Conservation (phyloP, 1,284 basidiomycete species). For the Pterula multifida region DNA sequence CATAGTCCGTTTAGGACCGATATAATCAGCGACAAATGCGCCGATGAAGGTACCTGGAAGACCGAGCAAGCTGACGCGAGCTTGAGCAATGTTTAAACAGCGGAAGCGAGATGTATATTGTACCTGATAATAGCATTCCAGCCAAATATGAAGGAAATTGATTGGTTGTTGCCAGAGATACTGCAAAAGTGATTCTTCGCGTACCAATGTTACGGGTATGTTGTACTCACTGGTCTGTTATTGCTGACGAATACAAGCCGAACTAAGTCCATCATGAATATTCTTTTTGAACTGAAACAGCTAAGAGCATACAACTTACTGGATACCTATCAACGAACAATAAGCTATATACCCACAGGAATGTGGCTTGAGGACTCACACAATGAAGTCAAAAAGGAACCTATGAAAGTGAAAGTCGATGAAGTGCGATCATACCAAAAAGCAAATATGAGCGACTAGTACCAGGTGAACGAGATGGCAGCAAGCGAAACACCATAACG, state of each 20-base stretch:
- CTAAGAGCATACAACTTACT: slow-evolving; percentile 4
- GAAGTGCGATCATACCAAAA: not conserved
- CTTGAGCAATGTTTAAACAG: slow-evolving; percentile 1
- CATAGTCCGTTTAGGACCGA: slow-evolving; percentile 73
- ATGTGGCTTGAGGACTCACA: slow-evolving; percentile 13
- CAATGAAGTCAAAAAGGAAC: slow-evolving; percentile 82
- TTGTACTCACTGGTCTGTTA: slow-evolving; percentile 48
- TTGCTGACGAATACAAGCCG: slow-evolving; percentile 75
- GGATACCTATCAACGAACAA: slow-evolving; percentile 4
- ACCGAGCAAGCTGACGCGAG: slow-evolving; percentile 73
- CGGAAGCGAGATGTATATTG: not conserved
- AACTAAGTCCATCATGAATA: slow-evolving; percentile 32
- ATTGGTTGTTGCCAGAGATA: slow-evolving; percentile 40
- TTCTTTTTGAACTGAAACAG: slow-evolving; percentile 1
- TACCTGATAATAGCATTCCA: slow-evolving; percentile 77
- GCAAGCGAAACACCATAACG: slow-evolving; percentile 66
- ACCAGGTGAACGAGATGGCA: slow-evolving; percentile 68
- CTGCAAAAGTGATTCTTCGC: no score
- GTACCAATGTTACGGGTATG: no score
- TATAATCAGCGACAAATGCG: slow-evolving; percentile 65
- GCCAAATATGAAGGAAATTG: slow-evolving; percentile 53
- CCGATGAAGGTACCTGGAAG: slow-evolving; percentile 71
- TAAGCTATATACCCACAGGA: no score
- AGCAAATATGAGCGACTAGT: slow-evolving; percentile 9
- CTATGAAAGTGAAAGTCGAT: slow-evolving; percentile 17